Evolutionary conservation across 345 rosid species (phyloP).

Genomic region (Moricandia arvensis): DNA sequence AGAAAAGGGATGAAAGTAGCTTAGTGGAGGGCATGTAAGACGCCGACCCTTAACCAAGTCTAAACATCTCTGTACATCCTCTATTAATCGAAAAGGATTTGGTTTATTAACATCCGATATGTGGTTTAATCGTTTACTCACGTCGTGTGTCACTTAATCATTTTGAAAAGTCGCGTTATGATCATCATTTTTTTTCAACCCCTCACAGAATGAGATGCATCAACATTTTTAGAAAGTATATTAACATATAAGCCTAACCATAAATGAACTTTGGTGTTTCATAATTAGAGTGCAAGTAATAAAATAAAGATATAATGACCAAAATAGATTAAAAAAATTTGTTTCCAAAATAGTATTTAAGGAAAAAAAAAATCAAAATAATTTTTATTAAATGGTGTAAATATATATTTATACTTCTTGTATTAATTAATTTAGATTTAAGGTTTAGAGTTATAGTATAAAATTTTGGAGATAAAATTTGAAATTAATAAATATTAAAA

Average conservation of each 20-base stretch:
- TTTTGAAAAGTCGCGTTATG: not conserved
- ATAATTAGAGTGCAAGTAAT: not conserved
- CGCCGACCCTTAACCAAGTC: slow-evolving; percentile 30
- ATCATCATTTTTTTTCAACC: not conserved
- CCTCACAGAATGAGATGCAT: not conserved
- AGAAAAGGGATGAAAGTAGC: not conserved
- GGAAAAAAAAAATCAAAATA: too few species aligned
- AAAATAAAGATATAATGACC: too few species aligned
- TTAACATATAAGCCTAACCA: not conserved
- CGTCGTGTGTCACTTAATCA: slow-evolving; percentile 22
- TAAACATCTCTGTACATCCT: slow-evolving; percentile 23
- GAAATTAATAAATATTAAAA: too few species aligned
- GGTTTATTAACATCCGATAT: slow-evolving; percentile 1
- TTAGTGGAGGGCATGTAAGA: slow-evolving; percentile 31
- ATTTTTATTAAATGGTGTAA: too few species aligned
- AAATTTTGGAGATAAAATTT: too few species aligned
- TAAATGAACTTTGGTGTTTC: not conserved
- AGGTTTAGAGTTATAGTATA: too few species aligned
- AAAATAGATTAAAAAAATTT: too few species aligned
- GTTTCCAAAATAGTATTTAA: too few species aligned
- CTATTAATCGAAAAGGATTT: not conserved
- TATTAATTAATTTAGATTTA: too few species aligned
- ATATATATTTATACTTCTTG: too few species aligned
- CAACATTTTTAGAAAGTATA: not conserved
- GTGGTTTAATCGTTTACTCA: slow-evolving; percentile 28